phyloP scores from a whole-genome alignment of 2,329 filamentous ascomycete species.

The Cladophialophora chaetospira region DNA sequence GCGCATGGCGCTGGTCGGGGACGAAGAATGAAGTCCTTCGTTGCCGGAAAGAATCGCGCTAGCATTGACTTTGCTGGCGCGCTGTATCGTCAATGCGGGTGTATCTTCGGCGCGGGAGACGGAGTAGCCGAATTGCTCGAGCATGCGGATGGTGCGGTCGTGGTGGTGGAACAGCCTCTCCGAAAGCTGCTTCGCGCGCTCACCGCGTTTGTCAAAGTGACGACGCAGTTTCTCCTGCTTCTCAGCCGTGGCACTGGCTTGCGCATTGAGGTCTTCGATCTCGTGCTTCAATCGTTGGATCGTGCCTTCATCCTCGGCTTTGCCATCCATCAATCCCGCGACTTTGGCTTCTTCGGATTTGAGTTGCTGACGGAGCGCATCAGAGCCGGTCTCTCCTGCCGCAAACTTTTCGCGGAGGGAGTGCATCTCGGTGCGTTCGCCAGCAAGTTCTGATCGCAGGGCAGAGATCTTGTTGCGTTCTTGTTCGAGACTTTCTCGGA shows the following conservation, averaged over 20 bases:
- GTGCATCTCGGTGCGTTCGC: slow-evolving; percentile 69
- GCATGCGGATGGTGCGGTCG: slow-evolving; percentile 75
- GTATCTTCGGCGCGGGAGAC: slow-evolving; percentile 71
- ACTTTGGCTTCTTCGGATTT: slow-evolving; percentile 75
- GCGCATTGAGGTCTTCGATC: slow-evolving; percentile 67
- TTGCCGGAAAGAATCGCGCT: slow-evolving; percentile 48
- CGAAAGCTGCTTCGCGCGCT: slow-evolving; percentile 78
- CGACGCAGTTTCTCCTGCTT: slow-evolving; percentile 43
- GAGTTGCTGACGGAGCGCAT: slow-evolving; percentile 72
- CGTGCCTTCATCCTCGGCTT: slow-evolving; percentile 75
- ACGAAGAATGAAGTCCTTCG: slow-evolving; percentile 20
- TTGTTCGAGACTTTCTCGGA: slow-evolving; percentile 57
- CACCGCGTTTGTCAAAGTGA: slow-evolving; percentile 69
- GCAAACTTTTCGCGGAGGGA: slow-evolving; percentile 71
- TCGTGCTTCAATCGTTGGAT: slow-evolving; percentile 76
- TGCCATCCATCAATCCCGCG: slow-evolving; percentile 65
- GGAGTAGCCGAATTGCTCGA: slow-evolving; percentile 85
- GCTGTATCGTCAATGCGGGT: slow-evolving; percentile 70
- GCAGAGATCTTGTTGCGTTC: slow-evolving; percentile 51
- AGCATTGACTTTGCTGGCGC: slow-evolving; percentile 59
- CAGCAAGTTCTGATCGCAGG: slow-evolving; percentile 57
- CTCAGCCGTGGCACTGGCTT: slow-evolving; percentile 39
- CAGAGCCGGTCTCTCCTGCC: slow-evolving; percentile 81
- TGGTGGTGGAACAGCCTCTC: slow-evolving; percentile 81
- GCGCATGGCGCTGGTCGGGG: slow-evolving; percentile 38